Base-by-base conservation (phyloP, 2,329 filamentous ascomycete genomes). In the Truncatella angustata region DNA sequence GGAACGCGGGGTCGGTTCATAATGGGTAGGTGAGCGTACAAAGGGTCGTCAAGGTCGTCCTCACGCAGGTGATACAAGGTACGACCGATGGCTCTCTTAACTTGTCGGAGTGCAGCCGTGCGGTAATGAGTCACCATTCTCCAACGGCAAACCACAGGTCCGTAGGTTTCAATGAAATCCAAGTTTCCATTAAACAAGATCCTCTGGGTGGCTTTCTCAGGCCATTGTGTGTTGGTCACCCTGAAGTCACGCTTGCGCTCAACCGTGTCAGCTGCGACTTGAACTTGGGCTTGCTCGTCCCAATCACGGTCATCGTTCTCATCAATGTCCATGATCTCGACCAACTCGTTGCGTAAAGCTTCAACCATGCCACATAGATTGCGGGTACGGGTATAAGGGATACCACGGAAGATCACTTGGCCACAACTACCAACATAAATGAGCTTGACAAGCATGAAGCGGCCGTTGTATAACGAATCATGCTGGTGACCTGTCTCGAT, bases 151-250 rank as follows among this genome's bases (percentile, higher is more conserved):
- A 80, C 75, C 1, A 86, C 61, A 0, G 66, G 61, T 0, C 70
- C 75, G 12, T 66, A 58, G 1, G 63, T 53, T 10, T 63, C 58
- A 0, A 64, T 53, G 3, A 1, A 58, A 57, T 11, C 44, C 47
- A 32, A 62, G 70, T 0, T 62, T 46, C 0, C 47, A 24, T 0
- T 43, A 20, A 0, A 65, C 49, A 6, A 66, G 68, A n/a, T n/a
- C n/a, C n/a, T n/a, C n/a, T n/a, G n/a, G n/a, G n/a, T n/a, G 1
- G 67, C 62, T 44, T 70, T 68, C 0, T 63, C 51, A 0, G 78
- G 77, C 39, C 75, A 83, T 0, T 65, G 58, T 0, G 73, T 63
- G 53, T 89, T 90, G 0, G 85, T 89, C 2, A 77, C 66, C 0
- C 73, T 61, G 0, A 88, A 65, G 0, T 62, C 62, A 0, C 81